Evolutionary conservation across 208 protist genomes (phyloP), one percentile per base, ranked within the genome.

Genomic region (Leishmania tarentolae): DNA sequence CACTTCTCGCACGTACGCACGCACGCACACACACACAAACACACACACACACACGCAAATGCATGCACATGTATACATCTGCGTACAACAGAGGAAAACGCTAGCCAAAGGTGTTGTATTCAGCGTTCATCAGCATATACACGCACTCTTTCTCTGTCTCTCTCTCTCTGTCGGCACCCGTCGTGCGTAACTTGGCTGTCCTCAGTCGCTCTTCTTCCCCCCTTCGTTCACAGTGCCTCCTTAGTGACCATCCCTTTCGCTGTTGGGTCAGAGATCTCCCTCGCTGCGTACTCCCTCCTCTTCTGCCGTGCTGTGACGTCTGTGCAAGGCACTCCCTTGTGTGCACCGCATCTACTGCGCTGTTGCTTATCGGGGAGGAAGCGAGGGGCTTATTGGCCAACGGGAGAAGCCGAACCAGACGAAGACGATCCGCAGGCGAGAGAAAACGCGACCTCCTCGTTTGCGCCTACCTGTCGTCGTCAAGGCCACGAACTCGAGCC

Each of bases 71-170:
- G 47, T 52, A 53, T 53, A 53, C 50, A 53, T 21, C 50, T 21
- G 50, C 50, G 9, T 53, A 21, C 50, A 53, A 17, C 13, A 53
- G 31, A 63, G 28, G 31, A 63, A 31, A 35, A 31, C 24, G 57
- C 28, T 63, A 63, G 31, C 57, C 57, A 63, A 63, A 63, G 24
- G 57, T 63, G 65, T 70, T 9, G 65, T 70, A 28, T 40, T 75
- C 28, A 63, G 31, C 57, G 70, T 31, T 24, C 35, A 11, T 44
- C 31, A 44, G 0, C 65, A 31, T 42, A 42, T 56, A 28, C 46
- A n/a, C 52, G 15, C 42, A 75, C 68, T 5, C 68, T 24, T 24
- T 15, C 42, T 17, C 68, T 53, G n/a, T n/a, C 50, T 53, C 15
- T 53, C 50, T 1, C 50, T 47, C n/a, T n/a, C 46, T 53, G 15